Evolutionary conservation across 2,329 filamentous ascomycete species (phyloP), one percentile per base, ranked within the genome.

Genomic region (Phoma sp.): DNA sequence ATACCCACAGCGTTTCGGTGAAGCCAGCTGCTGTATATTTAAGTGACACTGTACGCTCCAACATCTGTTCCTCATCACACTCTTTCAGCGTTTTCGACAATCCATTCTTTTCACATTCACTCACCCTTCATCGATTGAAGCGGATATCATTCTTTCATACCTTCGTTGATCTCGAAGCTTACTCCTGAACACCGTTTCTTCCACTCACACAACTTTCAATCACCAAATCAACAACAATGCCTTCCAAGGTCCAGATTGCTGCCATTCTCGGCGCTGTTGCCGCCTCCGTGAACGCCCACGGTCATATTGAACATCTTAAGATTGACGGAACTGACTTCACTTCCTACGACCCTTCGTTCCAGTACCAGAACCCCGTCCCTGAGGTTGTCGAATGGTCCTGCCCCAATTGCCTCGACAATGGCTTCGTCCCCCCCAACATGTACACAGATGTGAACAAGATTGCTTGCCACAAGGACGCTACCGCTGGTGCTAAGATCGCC

Each of bases 381-480:
- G 60, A 68, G 42, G 71, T 76, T 65, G 79, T 83, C 43, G 84
- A 79, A 40, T 88, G 86, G 85, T 77, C 77, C 14, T 80, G 79
- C 38, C 69, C 76, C 5, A 78, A 78, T 42, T 77, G 80, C 30
- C 63, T 69, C 1, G 82, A 85, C 64, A 77, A 81, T 59, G 83
- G 83, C 25, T 86, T 80, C 67, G 75, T 87, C 52, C 70, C 78
- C 14, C 78, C 78, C 1, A 63, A 68, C 33, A 73, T 74, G 53
- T 86, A 83, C 72, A 68, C 71, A 20, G 68, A 70, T 26, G 64
- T 58, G 10, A 55, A 78, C 28, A 78, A 86, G 65, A 86, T 87
- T 56, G 83, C 84, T 67, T 87, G 84, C 77, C 86, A 89, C 77
- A 78, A 78, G 66, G 73, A 74, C 37, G 84, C 82, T 20, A 77